Evolutionary conservation across 1,284 basidiomycete species (phyloP).

Genomic region (Paramarasmius palmivorus): DNA sequence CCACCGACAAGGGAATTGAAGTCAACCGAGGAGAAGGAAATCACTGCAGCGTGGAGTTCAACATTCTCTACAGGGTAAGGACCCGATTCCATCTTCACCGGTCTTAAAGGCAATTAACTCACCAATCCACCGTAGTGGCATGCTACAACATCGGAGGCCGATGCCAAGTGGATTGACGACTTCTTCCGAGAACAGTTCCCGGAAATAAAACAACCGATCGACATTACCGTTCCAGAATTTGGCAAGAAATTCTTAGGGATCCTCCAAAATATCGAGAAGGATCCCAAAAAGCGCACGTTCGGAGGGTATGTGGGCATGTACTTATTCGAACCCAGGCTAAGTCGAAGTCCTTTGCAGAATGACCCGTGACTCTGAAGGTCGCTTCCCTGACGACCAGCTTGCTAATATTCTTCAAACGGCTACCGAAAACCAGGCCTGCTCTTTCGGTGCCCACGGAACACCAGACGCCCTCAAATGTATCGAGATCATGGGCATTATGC

Average conservation of each 20-base stretch:
- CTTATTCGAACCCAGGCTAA: neutral
- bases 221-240: conserved; percentile 32
- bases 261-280: conserved; percentile 21
- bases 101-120: conserved; percentile 5
- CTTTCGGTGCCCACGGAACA: conserved; percentile 44
- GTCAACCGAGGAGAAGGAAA: conserved; percentile 46
- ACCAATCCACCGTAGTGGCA: conserved; percentile 32
- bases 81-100: neutral
- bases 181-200: conserved; percentile 33
- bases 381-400: conserved; percentile 44
- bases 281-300: conserved; percentile 36
- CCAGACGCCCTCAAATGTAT: conserved; percentile 41
- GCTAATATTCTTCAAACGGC: conserved; percentile 42
- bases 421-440: conserved; percentile 43
- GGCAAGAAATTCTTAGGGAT: conserved; percentile 18
- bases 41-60: conserved; percentile 53
- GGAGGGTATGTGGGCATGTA: conserved; percentile 26
- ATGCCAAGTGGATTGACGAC: conserved; percentile 43
- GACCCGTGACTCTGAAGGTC: conserved; percentile 30
- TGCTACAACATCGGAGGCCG: conserved; percentile 33
- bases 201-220: conserved; percentile 27
- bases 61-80: conserved; percentile 47
- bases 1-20: conserved; percentile 24
- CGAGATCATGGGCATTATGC: conserved; percentile 46
- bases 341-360: conserved; percentile 20